Base-by-base conservation (phyloP, 1,284 basidiomycete genomes). In the Fomitopsis palustris region DNA sequence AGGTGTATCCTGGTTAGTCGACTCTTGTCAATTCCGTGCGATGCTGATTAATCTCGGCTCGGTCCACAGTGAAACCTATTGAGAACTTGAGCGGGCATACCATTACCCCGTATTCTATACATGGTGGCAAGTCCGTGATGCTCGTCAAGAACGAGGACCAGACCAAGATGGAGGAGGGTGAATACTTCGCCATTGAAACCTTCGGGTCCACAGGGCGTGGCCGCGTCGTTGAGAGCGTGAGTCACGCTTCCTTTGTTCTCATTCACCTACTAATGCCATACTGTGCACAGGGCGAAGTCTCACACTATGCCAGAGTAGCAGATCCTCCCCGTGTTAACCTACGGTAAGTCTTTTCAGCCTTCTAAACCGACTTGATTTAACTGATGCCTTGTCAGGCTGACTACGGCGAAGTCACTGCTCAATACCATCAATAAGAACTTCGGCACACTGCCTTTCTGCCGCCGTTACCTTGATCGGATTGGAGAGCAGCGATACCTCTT, bases 101-200 rank as follows among this genome's bases (percentile, higher is more conserved):
- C 12, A 98, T 98, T 68, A 84, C 86, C 53, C 84, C 79, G n/a
- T 96, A 97, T 72, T 85, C 87, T 64, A 97, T 98, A 62, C 95
- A 98, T 70, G 92, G 81, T 9, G 81, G 85, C 23, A 99, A 99
- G 77, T 93, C 90, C 0, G 90, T 99, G 0, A 83, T 93, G 47
- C 86, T 98, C 58, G 93, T 98, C 45, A 93, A 91, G 75, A 94
- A 92, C 62, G 83, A 87, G 57, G 93, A 96, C 73, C 84, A 87
- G 68, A 94, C 92, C 21, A 97, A 94, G 78, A 99, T 99, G 97
- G 97, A 99, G 73, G 97, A 99, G 75, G 96, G 95, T 38, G 97
- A 99, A 72, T 97, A 98, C 74, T 99, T 95, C 73, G 97, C 97
- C 16, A 98, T 99, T 63, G 97, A 99, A 76, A 99, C 97, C 0